A percentile compares a stretch with the other conserved stretches of the same genome.
phyloP scores from a whole-genome alignment of 2,329 filamentous ascomycete species.

The Neonectria neomacrospora region DNA sequence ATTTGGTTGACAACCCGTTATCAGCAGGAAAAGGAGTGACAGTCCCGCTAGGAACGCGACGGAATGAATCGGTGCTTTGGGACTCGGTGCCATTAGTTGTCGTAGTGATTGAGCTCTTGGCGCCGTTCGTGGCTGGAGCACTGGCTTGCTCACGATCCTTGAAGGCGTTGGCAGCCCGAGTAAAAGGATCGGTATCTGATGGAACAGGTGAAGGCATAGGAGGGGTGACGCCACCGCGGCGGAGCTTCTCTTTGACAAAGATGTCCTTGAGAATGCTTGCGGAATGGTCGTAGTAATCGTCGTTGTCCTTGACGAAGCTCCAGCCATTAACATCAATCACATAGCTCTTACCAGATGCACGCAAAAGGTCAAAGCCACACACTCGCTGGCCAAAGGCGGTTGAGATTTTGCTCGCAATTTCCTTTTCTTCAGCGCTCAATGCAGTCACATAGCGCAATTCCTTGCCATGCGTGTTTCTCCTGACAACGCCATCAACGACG shows the following conservation, averaged over 20 bases:
- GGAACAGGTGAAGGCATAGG: constrained; percentile 61
- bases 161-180: constrained; percentile 45
- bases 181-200: constrained; percentile 58
- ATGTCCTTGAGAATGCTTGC: constrained; percentile 87
- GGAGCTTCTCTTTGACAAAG: constrained; percentile 82
- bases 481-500: constrained; percentile 94
- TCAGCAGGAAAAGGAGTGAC: constrained; percentile 49
- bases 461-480: constrained; percentile 96
- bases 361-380: constrained; percentile 93
- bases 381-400: constrained; percentile 93
- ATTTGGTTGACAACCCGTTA: constrained; percentile 45
- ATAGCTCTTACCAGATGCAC: constrained; percentile 89
- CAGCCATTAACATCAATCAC: constrained; percentile 99
- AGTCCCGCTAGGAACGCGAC: constrained; percentile 42
- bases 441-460: constrained; percentile 95
- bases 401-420: constrained; percentile 90
- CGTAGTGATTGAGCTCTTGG: constrained; percentile 45
- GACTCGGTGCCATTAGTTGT: constrained; percentile 38
- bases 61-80: constrained; percentile 41
- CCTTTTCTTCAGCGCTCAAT: constrained; percentile 80
- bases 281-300: constrained; percentile 96
- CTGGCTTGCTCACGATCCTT: constrained; percentile 54
- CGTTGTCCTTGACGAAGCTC: constrained; percentile 99
- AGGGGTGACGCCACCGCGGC: constrained; percentile 69
- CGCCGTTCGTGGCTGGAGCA: constrained; percentile 31